Conservation (phyloP, 768 basidiomycete genomes). For the Trametes maxima region DNA sequence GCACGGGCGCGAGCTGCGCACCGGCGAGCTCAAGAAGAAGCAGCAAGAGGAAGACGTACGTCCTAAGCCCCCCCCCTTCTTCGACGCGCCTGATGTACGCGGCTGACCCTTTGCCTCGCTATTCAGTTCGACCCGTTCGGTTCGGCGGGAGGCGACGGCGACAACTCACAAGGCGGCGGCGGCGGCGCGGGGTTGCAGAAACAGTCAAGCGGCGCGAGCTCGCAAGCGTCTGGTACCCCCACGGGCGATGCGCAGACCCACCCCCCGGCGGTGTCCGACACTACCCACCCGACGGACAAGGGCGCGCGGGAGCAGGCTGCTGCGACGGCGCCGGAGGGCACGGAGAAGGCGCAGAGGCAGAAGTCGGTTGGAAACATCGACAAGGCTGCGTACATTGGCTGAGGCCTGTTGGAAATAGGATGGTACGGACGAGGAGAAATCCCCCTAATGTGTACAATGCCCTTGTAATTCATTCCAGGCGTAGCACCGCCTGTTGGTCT, state of each 20-base stretch:
- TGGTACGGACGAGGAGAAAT: no score
- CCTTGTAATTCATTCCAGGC: no score
- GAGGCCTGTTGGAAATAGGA: not conserved
- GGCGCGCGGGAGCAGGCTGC: conserved; percentile 28
- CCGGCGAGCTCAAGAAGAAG: conserved; percentile 43
- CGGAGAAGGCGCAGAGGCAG: conserved; percentile 25
- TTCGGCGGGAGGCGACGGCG: not conserved
- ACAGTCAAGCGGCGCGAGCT: not conserved
- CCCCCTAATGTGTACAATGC: not conserved
- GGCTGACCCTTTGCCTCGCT: not conserved
- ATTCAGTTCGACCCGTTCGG: conserved; percentile 3
- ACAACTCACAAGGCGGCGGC: not conserved
- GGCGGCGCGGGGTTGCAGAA: conserved; percentile 8
- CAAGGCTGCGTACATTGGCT: conserved; percentile 18
- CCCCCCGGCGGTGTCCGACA: conserved; percentile 11
- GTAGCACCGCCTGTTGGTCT: no score
- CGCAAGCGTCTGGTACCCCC: not conserved
- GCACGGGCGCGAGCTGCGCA: conserved; percentile 42
- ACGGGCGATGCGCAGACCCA: not conserved
- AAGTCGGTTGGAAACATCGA: conserved; percentile 19
- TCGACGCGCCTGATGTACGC: not conserved
- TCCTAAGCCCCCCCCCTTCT: not conserved
- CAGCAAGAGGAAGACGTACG: conserved; percentile 34
- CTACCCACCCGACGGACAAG: conserved; percentile 14
- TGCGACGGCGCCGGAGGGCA: conserved; percentile 31